These are phyloP conservation scores for Biancaea sappan DNA, from an alignment of 306 rosid species.

Conservation along the genomic window DNA sequence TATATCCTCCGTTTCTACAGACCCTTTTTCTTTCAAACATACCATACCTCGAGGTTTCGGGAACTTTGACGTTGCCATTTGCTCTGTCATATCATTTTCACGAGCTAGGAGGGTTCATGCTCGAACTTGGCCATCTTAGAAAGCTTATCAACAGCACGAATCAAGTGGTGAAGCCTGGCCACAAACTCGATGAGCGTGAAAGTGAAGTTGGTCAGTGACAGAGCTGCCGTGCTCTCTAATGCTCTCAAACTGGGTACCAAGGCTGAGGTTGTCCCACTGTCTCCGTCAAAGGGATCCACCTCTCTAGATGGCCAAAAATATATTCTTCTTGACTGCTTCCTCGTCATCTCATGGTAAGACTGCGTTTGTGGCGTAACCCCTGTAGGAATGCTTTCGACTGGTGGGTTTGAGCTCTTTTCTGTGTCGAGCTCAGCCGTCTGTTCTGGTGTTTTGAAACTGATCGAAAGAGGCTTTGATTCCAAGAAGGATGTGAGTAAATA, in stretches of 20 bases:
- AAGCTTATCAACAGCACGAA: slow-evolving; percentile 66
- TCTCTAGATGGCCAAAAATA: slow-evolving; percentile 72
- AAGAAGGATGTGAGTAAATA: slow-evolving; percentile 48
- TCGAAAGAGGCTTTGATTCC: slow-evolving; percentile 46
- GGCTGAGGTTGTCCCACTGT: slow-evolving; percentile 33
- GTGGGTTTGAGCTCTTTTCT: slow-evolving; percentile 24
- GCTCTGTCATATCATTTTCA: background rate
- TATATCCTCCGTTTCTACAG: no score
- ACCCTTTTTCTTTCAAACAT: no score
- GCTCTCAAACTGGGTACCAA: slow-evolving; percentile 51
- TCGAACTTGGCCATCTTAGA: slow-evolving; percentile 72
- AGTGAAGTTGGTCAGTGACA: slow-evolving; percentile 69
- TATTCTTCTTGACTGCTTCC: slow-evolving; percentile 59
- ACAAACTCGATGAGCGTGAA: slow-evolving; percentile 72
- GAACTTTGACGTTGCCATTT: no score
- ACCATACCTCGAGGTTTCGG: no score
- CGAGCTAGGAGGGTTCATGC: slow-evolving; percentile 4
- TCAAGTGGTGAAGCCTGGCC: slow-evolving; percentile 77
- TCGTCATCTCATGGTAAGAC: slow-evolving; percentile 45
- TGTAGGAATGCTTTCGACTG: background rate
- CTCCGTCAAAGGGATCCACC: slow-evolving; percentile 59
- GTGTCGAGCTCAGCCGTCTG: slow-evolving; percentile 34
- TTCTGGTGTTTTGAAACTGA: slow-evolving; percentile 3
- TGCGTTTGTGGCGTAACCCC: slow-evolving; percentile 18
- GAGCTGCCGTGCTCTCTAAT: slow-evolving; percentile 57